phyloP scores from a whole-genome alignment of 1,139 yeast genomes.

The Scheffersomyces segobiensis region DNA sequence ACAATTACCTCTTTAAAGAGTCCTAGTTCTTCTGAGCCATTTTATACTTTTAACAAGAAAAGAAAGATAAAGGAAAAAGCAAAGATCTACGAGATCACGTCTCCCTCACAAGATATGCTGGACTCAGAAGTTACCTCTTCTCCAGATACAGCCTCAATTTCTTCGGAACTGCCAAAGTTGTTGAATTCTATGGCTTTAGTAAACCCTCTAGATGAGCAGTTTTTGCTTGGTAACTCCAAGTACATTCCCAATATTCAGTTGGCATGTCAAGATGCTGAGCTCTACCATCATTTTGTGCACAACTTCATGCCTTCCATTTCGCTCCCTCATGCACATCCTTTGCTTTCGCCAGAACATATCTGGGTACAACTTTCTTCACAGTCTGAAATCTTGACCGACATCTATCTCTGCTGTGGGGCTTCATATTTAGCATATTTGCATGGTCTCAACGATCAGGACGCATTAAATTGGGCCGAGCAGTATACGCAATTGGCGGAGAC shows the following conservation, averaged over 20 bases:
- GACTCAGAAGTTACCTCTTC: background rate
- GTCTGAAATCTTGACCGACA: conserved; percentile 28
- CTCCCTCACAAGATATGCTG: background rate
- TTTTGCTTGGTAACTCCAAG: conserved; percentile 4
- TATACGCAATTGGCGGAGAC: conserved; percentile 16
- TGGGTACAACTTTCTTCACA: conserved; percentile 23
- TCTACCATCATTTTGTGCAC: conserved; percentile 31
- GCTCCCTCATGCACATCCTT: conserved; percentile 42
- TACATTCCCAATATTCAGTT: conserved; percentile 9
- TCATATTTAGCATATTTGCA: conserved; percentile 24
- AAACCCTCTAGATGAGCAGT: background rate
- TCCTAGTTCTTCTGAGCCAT: background rate
- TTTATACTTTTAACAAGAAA: background rate
- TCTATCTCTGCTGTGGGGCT: conserved; percentile 40
- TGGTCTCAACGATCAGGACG: background rate
- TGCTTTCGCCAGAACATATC: conserved; percentile 32
- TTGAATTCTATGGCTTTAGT: background rate
- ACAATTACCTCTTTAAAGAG: background rate
- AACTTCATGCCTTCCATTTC: conserved; percentile 38
- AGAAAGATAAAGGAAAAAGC: background rate
- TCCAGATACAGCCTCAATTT: background rate
- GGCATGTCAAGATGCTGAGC: conserved; percentile 11
- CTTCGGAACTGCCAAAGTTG: background rate
- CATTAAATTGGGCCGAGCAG: conserved; percentile 4
- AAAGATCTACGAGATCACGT: background rate